Evolutionary conservation across 768 basidiomycete genomes (phyloP).

Genomic region (Mycena epipterygia): DNA sequence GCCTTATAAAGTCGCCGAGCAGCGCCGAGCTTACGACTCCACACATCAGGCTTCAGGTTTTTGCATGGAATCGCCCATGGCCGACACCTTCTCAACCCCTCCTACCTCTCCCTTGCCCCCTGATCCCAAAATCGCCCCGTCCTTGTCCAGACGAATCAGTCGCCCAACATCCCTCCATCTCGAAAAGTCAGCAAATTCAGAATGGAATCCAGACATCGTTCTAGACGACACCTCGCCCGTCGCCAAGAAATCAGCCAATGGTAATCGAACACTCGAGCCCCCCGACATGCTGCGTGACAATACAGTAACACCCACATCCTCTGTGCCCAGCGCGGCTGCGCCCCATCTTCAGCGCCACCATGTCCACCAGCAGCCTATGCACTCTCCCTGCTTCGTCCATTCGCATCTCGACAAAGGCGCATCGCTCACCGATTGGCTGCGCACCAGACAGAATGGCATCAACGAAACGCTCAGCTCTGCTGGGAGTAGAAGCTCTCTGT

Average conservation of each 20-base stretch:
- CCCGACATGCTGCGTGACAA: conserved; percentile 37
- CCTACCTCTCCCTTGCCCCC: conserved; percentile 29
- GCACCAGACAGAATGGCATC: conserved; percentile 55
- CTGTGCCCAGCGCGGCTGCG: conserved; percentile 35
- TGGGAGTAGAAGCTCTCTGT: conserved; percentile 32
- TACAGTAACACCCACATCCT: conserved; percentile 40
- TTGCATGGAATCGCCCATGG: conserved; percentile 21
- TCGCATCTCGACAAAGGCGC: conserved; percentile 89
- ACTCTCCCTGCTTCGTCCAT: conserved; percentile 94
- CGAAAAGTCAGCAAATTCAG: conserved; percentile 48
- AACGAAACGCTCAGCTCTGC: conserved; percentile 35
- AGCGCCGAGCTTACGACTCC: neutral
- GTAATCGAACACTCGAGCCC: conserved; percentile 35
- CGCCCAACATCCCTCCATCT: conserved; percentile 62
- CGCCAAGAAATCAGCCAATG: conserved; percentile 40
- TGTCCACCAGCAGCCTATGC: conserved; percentile 52
- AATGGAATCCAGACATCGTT: conserved; percentile 60
- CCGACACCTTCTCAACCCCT: conserved; percentile 32
- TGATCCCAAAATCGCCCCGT: conserved; percentile 45
- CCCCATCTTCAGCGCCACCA: conserved; percentile 39
- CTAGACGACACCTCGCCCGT: conserved; percentile 55
- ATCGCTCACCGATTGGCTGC: conserved; percentile 83
- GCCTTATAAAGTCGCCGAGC: conserved; percentile 14
- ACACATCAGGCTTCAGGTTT: neutral
- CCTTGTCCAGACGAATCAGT: conserved; percentile 58